Base-by-base conservation (phyloP, 2,329 filamentous ascomycete genomes). In the Colletotrichum tropicicola region DNA sequence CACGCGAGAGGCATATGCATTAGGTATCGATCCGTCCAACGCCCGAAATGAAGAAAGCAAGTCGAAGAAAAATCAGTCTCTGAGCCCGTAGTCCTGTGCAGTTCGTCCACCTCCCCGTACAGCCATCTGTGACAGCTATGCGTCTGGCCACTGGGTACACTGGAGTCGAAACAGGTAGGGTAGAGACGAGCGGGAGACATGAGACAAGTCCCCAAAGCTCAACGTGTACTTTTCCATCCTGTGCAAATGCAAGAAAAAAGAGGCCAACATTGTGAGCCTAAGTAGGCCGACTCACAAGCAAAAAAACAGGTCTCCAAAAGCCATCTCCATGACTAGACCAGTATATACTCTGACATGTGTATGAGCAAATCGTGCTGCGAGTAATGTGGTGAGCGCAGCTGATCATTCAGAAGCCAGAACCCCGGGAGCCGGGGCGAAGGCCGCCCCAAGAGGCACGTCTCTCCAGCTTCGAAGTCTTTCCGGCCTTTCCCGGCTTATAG, bases 281-380 rank as follows among this genome's bases (percentile, higher is more conserved):
- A 5, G n/a, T 28, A 23, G 30, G 30, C 9, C 27, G 32, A 15
- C 19, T 32, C 15, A 10, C 10, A 35, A 27, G 28, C 23, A 41
- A 41, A 32, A 41, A 23, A 25, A 35, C 37, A 37, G 23, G 32
- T 35, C 32, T 35, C 30, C 32, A 39, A 28, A n/a, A n/a, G n/a
- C 25, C 32, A 59, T 21, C 27, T 19, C 12, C 25, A 21, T 27
- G 25, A 15, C 32, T 25, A 41, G 30, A 27, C 30, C 41, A 13
- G 44, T 62, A 62, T 65, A 62, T 65, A 62, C 51, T 65, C 49
- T 62, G 35, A 41, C 57, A 65, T 30, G 49, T 44, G 48, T 51
- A 52, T 49, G 37, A 51, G 44, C 49, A 55, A 49, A 47, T 55
- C 39, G 30, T 55, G 19, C 13, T 28, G 28, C 19, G 43, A 43